phyloP scores from a whole-genome alignment of 2,329 filamentous ascomycete species.

The Bipolaris sorokiniana region DNA sequence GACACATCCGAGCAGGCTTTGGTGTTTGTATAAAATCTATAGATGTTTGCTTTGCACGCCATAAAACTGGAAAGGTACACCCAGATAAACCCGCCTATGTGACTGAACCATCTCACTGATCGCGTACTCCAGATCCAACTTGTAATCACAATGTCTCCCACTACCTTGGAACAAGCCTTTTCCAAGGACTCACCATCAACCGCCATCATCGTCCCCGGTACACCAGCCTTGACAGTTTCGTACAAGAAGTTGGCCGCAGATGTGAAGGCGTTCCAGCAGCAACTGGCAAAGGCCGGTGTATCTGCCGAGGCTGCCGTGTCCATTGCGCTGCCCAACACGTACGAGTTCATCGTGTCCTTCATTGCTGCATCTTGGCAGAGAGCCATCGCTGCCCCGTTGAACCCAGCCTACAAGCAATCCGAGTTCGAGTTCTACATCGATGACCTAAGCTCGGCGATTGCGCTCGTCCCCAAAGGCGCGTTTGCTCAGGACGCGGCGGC shows the following conservation, averaged over 20 bases:
- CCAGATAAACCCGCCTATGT: neutral
- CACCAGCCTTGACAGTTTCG: constrained; percentile 69
- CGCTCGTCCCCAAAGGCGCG: constrained; percentile 75
- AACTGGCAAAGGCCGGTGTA: constrained; percentile 78
- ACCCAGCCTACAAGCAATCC: constrained; percentile 85
- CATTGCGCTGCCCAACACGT: constrained; percentile 82
- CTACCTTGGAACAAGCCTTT: constrained; percentile 66
- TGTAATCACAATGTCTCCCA: constrained; percentile 55
- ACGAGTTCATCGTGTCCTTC: constrained; percentile 87
- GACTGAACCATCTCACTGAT: constrained; percentile 10
- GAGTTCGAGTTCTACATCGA: constrained; percentile 94
- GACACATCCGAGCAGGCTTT: constrained; percentile 29
- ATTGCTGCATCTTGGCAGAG: constrained; percentile 85
- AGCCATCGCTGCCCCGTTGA: constrained; percentile 82
- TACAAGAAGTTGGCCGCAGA: constrained; percentile 72
- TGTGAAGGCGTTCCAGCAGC: constrained; percentile 73
- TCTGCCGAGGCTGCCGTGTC: constrained; percentile 73
- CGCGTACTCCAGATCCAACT: constrained; percentile 17
- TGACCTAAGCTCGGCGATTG: constrained; percentile 78
- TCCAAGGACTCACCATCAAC: constrained; percentile 58
- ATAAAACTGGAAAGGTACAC: constrained; percentile 12
- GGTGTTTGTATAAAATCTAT: constrained; percentile 14
- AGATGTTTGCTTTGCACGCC: constrained; percentile 18
- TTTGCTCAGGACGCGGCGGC: constrained; percentile 71
- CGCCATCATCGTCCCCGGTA: constrained; percentile 76